Base-by-base conservation (phyloP, 176 grass and related monocot genomes). In the Stipa capillata region DNA sequence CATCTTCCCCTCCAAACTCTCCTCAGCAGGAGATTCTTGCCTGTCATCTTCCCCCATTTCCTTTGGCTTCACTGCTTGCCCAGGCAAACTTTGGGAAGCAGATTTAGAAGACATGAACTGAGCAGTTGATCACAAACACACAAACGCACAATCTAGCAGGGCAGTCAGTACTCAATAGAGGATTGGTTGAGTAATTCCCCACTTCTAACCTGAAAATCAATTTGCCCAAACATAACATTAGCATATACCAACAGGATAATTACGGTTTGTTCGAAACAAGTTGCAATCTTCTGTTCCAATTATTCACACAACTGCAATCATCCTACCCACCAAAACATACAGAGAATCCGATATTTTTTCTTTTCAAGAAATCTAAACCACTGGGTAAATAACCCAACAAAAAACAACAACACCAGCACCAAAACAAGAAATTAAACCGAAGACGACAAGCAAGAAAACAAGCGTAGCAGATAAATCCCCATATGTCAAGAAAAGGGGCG, bases 51-150 rank as follows among this genome's bases (percentile, higher is more conserved):
- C 73, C 17, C 67, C 88, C 34, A 47, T 37, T 43, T 83, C 84
- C 42, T 79, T 79, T 0, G 43, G 60, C 44, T 86, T 86, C 14
- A 34, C 36, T 2, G 35, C 69, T 79, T 74, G 83, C 36, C 70
- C 74, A 0, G 47, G 51, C 83, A 86, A 77, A 44, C 36, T 79
- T 62, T 37, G 74, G 21, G 33, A 13, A 1, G 27, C 48, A 17
- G 79, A 78, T 65, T 79, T 36, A 18, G 50, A 74, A 68, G 83
- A 56, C 49, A 90, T 73, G 79, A 79, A 84, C 60, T 12, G 48
- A 6, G n/a, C 50, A 50, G 51, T 28, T 83, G 51, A 86, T 54
- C 78, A 49, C 71, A 69, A 48, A 37, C 63, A 64, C 72, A 13
- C 32, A 53, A 9, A 16, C 6, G 0, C 40, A 32, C 33, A 27